These are phyloP conservation scores for Hansfordia pulvinata DNA, from an alignment of 2,329 filamentous ascomycete genomes.

Conservation along the genomic window DNA sequence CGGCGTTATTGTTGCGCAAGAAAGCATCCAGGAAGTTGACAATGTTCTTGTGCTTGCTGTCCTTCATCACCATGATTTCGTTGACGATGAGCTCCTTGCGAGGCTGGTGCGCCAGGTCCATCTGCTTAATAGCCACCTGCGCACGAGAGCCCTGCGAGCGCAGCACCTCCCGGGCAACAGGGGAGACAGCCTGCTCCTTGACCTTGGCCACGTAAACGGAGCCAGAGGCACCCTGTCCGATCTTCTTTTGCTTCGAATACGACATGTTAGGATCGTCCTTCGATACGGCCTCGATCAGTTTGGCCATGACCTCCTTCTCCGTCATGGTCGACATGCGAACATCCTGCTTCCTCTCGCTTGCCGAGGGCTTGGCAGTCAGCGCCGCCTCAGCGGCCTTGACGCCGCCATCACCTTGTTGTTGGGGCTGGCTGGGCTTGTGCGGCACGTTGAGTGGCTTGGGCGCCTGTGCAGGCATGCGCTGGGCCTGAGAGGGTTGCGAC, in stretches of 20 bases:
- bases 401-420: slow-evolving; percentile 49
- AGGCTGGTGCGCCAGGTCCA: slow-evolving; percentile 95
- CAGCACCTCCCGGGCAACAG: slow-evolving; percentile 63
- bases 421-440: slow-evolving; percentile 42
- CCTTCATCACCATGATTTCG: slow-evolving; percentile 99
- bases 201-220: slow-evolving; percentile 97
- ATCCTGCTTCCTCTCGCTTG: slow-evolving; percentile 70
- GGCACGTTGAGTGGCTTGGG: slow-evolving; percentile 73
- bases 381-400: slow-evolving; percentile 85
- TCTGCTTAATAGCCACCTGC: slow-evolving; percentile 97
- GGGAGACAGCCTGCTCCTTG: slow-evolving; percentile 75
- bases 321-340: slow-evolving; percentile 98
- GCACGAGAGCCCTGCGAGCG: slow-evolving; percentile 67
- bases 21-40: slow-evolving; percentile 98
- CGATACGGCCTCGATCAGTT: slow-evolving; percentile 84
- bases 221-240: slow-evolving; percentile 93
- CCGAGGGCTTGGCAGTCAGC: slow-evolving; percentile 66
- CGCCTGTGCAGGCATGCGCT: slow-evolving; percentile 43
- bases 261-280: slow-evolving; percentile 90
- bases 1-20: slow-evolving; percentile 82
- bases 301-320: slow-evolving; percentile 93
- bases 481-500: slow-evolving; percentile 24
- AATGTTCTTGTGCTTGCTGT: slow-evolving; percentile 95
- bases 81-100: slow-evolving; percentile 98
- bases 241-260: slow-evolving; percentile 99